phyloP scores from a whole-genome alignment of 2,329 filamentous ascomycete genomes.

The Exophiala mesophila region DNA sequence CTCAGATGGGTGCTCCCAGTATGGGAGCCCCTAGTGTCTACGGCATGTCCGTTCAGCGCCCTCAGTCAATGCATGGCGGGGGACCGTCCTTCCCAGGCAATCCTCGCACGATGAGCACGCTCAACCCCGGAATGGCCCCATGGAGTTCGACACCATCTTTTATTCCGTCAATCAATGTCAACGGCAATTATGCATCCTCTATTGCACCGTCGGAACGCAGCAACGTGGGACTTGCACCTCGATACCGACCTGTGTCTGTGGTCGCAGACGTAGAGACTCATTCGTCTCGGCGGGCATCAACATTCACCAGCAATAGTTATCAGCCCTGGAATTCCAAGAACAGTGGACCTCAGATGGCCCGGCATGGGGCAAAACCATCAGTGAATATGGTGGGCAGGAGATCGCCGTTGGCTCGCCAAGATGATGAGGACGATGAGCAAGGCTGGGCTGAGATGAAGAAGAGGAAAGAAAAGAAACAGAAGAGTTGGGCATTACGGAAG shows the following conservation, averaged over 20 bases:
- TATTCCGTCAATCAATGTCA: constrained; percentile 26
- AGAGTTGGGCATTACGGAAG: constrained; percentile 42
- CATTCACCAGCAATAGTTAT: constrained; percentile 32
- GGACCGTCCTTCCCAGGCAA: constrained; percentile 32
- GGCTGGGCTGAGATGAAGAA: constrained; percentile 49
- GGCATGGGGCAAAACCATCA: constrained; percentile 26
- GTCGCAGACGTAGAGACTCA: constrained; percentile 30
- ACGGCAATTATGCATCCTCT: constrained; percentile 67
- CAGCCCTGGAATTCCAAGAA: constrained; percentile 34
- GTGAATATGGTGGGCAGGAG: constrained; percentile 27
- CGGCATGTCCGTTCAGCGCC: constrained; percentile 6
- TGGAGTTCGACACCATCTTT: constrained; percentile 35
- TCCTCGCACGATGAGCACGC: constrained; percentile 75
- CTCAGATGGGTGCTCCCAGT: constrained; percentile 8
- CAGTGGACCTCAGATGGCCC: constrained; percentile 20
- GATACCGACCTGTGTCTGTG: constrained; percentile 85
- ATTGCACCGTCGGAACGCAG: constrained; percentile 95
- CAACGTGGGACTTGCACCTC: constrained; percentile 81
- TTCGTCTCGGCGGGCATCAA: constrained; percentile 29
- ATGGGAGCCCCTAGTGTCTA: constrained; percentile 1
- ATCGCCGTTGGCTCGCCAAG: constrained; percentile 25
- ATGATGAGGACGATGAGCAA: constrained; percentile 47
- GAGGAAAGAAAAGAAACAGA: constrained; percentile 47
- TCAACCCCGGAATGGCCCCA: constrained; percentile 56
- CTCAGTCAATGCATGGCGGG: constrained; percentile 20